These are phyloP conservation scores for Cladobotryum protrusum DNA, from an alignment of 2,329 filamentous ascomycete species.

Conservation along the genomic window DNA sequence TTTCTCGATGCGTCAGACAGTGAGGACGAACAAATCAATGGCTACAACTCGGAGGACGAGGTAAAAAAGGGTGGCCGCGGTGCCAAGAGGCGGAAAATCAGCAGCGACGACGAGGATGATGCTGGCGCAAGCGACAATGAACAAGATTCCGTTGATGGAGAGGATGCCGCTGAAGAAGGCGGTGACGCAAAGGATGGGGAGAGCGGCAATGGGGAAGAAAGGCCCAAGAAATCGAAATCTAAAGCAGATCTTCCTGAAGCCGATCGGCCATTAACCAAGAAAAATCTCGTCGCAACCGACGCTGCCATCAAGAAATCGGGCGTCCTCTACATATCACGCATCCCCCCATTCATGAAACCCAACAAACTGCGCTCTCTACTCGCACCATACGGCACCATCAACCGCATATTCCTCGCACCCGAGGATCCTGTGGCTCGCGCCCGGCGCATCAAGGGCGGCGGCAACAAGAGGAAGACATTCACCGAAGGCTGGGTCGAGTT, in stretches of 20 bases:
- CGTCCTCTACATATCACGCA: conserved; percentile 75
- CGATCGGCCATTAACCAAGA: conserved; percentile 53
- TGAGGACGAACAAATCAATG: conserved; percentile 50
- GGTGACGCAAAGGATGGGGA: conserved; percentile 19
- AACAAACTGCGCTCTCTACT: conserved; percentile 69
- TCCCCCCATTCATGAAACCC: conserved; percentile 86
- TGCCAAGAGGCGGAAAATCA: conserved; percentile 58
- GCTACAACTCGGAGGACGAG: conserved; percentile 65
- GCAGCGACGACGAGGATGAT: conserved; percentile 31
- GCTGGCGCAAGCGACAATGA: conserved; percentile 26
- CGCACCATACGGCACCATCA: conserved; percentile 67
- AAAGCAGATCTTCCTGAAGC: conserved; percentile 39
- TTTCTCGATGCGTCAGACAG: conserved; percentile 59
- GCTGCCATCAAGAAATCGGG: conserved; percentile 66
- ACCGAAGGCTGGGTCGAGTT: conserved; percentile 88
- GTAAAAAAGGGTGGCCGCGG: conserved; percentile 57
- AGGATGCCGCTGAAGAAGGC: conserved; percentile 17
- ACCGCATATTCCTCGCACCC: conserved; percentile 72
- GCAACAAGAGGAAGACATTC: conserved; percentile 78
- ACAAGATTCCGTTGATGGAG: conserved; percentile 24
- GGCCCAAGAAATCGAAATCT: conserved; percentile 22
- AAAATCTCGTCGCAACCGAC: conserved; percentile 61
- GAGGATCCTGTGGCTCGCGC: conserved; percentile 63
- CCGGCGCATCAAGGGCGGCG: conserved; percentile 62
- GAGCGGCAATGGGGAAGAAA: conserved; percentile 11